Percentiles rank a stretch among this genome's conserved stretches.
Evolutionary conservation across 805 yeast genomes (phyloP).

Genomic region (Metschnikowia koreensis): DNA sequence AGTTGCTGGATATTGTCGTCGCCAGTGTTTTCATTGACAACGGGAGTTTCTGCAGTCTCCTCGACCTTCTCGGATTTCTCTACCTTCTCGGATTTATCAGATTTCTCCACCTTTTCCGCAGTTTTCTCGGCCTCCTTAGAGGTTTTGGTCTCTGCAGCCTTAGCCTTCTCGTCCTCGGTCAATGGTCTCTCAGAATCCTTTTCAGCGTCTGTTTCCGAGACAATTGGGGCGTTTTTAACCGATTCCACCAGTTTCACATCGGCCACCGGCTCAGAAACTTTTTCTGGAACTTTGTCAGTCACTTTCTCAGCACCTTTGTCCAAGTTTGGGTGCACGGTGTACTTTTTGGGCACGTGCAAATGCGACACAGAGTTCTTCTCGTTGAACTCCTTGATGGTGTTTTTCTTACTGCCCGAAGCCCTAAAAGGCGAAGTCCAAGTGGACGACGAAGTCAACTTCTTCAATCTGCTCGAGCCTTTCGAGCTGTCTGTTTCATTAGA

Average conservation of each 20-base stretch:
- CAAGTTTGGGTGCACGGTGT: conserved; percentile 39
- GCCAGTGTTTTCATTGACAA: conserved; percentile 8
- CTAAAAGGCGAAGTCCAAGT: conserved; percentile 47
- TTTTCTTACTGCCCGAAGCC: conserved; percentile 24
- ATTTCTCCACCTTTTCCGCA: not conserved
- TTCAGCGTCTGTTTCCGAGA: not conserved
- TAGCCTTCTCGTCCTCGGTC: conserved; percentile 9
- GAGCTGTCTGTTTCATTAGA: conserved; percentile 11
- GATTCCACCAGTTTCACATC: conserved; percentile 4
- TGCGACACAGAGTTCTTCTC: conserved; percentile 33
- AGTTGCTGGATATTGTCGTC: conserved; percentile 31
- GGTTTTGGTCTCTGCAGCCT: not conserved
- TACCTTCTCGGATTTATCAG: not conserved
- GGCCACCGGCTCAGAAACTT: not conserved
- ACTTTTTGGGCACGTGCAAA: conserved; percentile 40
- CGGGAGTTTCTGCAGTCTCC: conserved; percentile 5
- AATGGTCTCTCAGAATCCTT: conserved; percentile 13
- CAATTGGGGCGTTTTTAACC: not conserved
- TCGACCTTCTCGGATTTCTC: not conserved
- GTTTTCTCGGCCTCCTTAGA: not conserved
- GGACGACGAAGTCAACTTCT: conserved; percentile 23
- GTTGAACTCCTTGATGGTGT: conserved; percentile 35
- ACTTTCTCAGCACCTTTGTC: conserved; percentile 19
- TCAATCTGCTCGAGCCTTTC: conserved; percentile 18
- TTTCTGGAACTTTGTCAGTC: conserved; percentile 3